Base-by-base conservation (phyloP, 345 rosid species). In the Hirschfeldia incana region DNA sequence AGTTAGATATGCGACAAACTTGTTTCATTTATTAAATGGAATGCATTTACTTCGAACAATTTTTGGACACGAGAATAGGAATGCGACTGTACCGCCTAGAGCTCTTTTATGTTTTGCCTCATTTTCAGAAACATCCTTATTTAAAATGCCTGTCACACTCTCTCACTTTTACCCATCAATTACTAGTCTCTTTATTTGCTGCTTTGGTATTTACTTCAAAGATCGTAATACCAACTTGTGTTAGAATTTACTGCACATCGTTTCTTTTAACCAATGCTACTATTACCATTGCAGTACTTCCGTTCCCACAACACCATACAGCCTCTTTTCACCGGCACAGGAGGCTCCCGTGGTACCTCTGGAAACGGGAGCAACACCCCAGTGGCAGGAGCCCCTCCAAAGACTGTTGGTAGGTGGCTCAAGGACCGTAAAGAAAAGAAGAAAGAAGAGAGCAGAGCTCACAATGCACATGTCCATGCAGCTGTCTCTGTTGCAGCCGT, bases 381-480 rank as follows among this genome's bases (percentile, higher is more conserved):
- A 0, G 67, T 80, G 27, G 83, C 92, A 4, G 87, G 83, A 27
- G 17, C 68, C 0, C 89, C 86, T 39, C 87, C 92, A 8, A 95
- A 91, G 83, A 95, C 98, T 0, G 96, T 93, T 1, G 96, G 98
- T 42, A 86, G 98, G 82, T 95, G 99, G 99, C 78, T 95, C 84
- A 95, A 95, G 81, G 99, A 95, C 70, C 87, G 99, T 80, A 91
- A 88, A 73, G 98, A 91, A 86, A 93, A 89, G 84, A 95, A 90
- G 85, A 95, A 93, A 82, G 97, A 92, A 83, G 99, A 95, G 80
- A 86, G 70, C 59, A 85, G 99, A 85, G 82, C 94, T 65, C 93
- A 90, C 36, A 93, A 89, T 72, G 98, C 99, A 0, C 97, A 90
- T 82, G 87, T 95, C 72, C 98, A 93, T 32, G 98, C 99, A 4